Evolutionary conservation across 2,329 filamentous ascomycete species (phyloP).

Genomic region (Calonectria hongkongensis): DNA sequence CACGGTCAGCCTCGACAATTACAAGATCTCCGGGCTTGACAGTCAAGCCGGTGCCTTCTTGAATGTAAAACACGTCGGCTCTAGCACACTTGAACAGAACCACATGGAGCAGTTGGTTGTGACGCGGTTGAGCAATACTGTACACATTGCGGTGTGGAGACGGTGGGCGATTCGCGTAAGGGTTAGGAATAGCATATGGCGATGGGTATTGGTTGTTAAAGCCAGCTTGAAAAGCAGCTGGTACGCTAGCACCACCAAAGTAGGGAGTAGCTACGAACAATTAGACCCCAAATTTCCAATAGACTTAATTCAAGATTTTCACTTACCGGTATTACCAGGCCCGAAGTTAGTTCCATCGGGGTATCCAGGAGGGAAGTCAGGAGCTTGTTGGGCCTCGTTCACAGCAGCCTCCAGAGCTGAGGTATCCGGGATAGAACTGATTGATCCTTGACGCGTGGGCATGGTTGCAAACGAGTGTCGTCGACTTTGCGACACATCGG

Average conservation of each 20-base stretch:
- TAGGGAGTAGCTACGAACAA: constrained; percentile 48
- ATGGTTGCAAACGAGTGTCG: constrained; percentile 87
- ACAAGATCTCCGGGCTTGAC: constrained; percentile 95
- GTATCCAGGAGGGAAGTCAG: constrained; percentile 66
- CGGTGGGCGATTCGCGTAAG: constrained; percentile 70
- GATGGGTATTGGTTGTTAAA: constrained; percentile 66
- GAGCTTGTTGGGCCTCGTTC: constrained; percentile 65
- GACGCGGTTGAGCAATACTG: constrained; percentile 75
- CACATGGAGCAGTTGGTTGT: constrained; percentile 86
- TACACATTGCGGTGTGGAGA: constrained; percentile 79
- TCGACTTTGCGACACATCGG: constrained; percentile 82
- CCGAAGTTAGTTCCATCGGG: constrained; percentile 62
- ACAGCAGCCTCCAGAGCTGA: constrained; percentile 67
- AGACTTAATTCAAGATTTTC: not conserved
- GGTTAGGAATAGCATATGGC: constrained; percentile 66
- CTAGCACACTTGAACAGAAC: constrained; percentile 97
- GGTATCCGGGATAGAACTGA: constrained; percentile 75
- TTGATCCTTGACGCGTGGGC: constrained; percentile 78
- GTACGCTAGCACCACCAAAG: constrained; percentile 53
- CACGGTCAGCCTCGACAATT: constrained; percentile 97
- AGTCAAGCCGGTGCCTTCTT: constrained; percentile 93
- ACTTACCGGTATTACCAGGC: constrained; percentile 65
- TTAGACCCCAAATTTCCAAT: constrained; percentile 28
- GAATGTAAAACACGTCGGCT: constrained; percentile 97
- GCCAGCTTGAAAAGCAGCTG: constrained; percentile 53